Base-by-base conservation (phyloP, 805 yeast genomes). In the Clavispora asparagi region DNA sequence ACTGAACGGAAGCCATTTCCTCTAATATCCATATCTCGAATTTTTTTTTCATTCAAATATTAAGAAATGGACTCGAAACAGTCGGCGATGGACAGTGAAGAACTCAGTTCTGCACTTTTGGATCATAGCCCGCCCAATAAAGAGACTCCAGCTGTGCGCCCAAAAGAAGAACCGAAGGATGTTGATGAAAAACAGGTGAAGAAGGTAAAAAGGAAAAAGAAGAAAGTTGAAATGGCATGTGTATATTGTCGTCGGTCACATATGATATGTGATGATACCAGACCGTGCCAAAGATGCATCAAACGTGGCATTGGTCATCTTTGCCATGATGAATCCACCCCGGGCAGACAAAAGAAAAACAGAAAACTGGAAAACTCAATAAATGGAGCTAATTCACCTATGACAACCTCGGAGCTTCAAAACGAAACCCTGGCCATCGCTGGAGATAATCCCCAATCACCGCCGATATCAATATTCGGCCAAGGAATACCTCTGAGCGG, bases 241-340 rank as follows among this genome's bases (percentile, higher is more conserved):
- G 85, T 91, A 1, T 91, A 87, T 60, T 91, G 97, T 62, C 78
- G 97, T 35, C 72, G 98, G 45, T 87, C 96, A 0, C 98, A 91
- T 63, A 87, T 91, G 91, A 86, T 89, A 28, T 91, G 98, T 67
- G 96, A 90, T 62, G 85, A 82, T 37, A 70, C 79, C 16, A 65
- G 88, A 57, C 82, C 94, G 7, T 87, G 96, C 58, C 78, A 82
- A 42, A 73, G 97, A 38, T 91, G 98, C 65, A 73, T 91, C 9
- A 87, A 86, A 63, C 72, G 97, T 54, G 87, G 87, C 35, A 92
- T 91, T 40, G 91, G 94, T 4, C 96, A 90, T 64, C 65, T 91
- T 28, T 91, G 98, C 59, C 85, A 79, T 49, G 91, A 85, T 55
- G 91, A 85, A 59, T 82, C 84, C 4, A 65, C 78, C 4, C 67